phyloP scores from a whole-genome alignment of 768 basidiomycete species.

The Lyophyllum atratum region DNA sequence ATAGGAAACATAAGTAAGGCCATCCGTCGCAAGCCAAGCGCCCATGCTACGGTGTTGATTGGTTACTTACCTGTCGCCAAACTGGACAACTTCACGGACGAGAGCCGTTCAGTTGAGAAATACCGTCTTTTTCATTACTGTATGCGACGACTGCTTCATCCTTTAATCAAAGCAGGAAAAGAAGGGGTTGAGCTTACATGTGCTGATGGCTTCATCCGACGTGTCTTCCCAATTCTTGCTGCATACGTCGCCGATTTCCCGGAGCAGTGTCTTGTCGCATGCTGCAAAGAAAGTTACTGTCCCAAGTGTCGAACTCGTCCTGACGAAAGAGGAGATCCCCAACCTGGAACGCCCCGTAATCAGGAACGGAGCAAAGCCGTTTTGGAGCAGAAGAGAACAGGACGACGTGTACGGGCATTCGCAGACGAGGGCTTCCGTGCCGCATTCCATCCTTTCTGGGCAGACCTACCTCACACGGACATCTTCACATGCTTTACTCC shows the following conservation, averaged over 20 bases:
- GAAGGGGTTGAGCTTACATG: slow-evolving; percentile 32
- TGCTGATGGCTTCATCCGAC: slow-evolving; percentile 29
- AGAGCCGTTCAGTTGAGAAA: slow-evolving; percentile 7
- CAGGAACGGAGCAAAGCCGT: background rate
- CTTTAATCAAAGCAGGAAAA: slow-evolving; percentile 27
- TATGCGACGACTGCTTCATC: slow-evolving; percentile 26
- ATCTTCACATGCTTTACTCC: slow-evolving; percentile 44
- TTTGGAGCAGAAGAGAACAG: background rate
- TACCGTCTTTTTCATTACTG: slow-evolving; percentile 37
- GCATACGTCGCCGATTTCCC: slow-evolving; percentile 19
- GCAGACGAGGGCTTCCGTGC: slow-evolving; percentile 12
- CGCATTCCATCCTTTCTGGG: slow-evolving; percentile 39
- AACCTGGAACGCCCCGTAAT: background rate
- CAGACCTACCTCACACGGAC: slow-evolving; percentile 36
- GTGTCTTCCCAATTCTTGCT: slow-evolving; percentile 33
- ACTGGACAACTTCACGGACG: slow-evolving; percentile 25
- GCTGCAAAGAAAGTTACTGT: slow-evolving; percentile 24
- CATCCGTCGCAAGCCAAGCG: slow-evolving; percentile 24
- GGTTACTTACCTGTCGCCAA: slow-evolving; percentile 39
- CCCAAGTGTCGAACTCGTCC: slow-evolving; percentile 25
- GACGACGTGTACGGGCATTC: slow-evolving; percentile 5
- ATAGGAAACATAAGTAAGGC: slow-evolving; percentile 38
- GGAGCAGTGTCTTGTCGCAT: slow-evolving; percentile 37
- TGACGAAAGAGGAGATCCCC: slow-evolving; percentile 14
- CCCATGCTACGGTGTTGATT: slow-evolving; percentile 30